A percentile compares a stretch with the other conserved stretches of the same genome.
Conservation (phyloP, 169 alveolate genomes). For the Pseudocohnilembus persalinus region DNA sequence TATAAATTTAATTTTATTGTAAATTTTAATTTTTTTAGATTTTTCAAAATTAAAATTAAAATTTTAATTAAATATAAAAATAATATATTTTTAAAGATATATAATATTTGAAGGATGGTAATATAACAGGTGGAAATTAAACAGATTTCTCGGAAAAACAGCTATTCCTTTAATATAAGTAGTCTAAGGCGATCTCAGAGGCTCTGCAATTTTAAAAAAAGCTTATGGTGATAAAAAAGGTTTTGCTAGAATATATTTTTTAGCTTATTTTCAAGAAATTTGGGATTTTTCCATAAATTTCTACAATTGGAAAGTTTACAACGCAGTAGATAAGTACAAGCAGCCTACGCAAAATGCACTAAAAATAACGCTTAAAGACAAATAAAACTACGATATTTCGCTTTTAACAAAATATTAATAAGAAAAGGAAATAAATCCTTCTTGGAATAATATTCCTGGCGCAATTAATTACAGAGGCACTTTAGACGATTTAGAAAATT, state of each 20-base stretch:
- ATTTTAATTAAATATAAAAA: too few relatives aligned
- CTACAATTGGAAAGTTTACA: slow-evolving; percentile 61
- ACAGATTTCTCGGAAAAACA: slow-evolving; percentile 35
- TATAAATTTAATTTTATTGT: too few relatives aligned
- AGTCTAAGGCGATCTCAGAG: slow-evolving; percentile 31
- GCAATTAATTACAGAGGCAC: slow-evolving; percentile 47
- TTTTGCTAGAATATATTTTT: slow-evolving; percentile 50
- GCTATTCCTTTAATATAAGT: slow-evolving; percentile 28
- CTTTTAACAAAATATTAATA: slow-evolving; percentile 11
- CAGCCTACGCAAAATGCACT: slow-evolving; percentile 23
- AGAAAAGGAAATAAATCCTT: slow-evolving; percentile 21
- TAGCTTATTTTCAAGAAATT: slow-evolving; percentile 60
- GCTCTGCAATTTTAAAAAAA: slow-evolving; percentile 8
- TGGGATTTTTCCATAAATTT: slow-evolving; percentile 72
- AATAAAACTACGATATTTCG: slow-evolving; percentile 23
- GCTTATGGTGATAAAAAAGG: slow-evolving; percentile 32
- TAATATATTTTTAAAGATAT: slow-evolving; percentile 31
- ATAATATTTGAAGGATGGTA: slow-evolving; percentile 54
- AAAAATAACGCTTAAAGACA: slow-evolving; percentile 32
- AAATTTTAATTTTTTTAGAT: not conserved
- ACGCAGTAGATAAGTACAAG: slow-evolving; percentile 44
- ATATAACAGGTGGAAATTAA: slow-evolving; percentile 39
- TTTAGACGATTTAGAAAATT: slow-evolving; percentile 35
- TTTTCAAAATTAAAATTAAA: too few relatives aligned
- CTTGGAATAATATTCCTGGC: slow-evolving; percentile 24